These are phyloP conservation scores for Aspergillus glaucus DNA, from an alignment of 2,329 filamentous ascomycete genomes.

Conservation along the genomic window DNA sequence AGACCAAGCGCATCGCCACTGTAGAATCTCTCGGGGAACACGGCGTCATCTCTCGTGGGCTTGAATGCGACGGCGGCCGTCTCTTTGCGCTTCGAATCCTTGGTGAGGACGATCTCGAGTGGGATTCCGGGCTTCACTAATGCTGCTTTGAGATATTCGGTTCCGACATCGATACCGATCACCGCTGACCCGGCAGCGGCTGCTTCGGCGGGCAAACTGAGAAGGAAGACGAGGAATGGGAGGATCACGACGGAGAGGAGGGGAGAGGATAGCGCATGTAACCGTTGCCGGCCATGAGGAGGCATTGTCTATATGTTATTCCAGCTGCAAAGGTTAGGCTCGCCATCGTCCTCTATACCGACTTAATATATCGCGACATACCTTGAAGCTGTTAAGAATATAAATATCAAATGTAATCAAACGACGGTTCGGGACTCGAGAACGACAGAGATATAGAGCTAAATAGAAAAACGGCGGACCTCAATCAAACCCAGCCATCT, in stretches of 20 bases:
- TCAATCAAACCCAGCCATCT: constrained; percentile 19
- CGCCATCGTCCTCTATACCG: constrained; percentile 1
- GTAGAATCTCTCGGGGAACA: constrained; percentile 83
- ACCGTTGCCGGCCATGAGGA: constrained; percentile 21
- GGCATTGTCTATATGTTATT: constrained; percentile 27
- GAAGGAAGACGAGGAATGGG: constrained; percentile 46
- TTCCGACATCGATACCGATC: constrained; percentile 87
- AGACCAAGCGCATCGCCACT: constrained; percentile 87
- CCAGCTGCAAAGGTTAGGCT: constrained; percentile 9
- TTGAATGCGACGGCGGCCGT: constrained; percentile 89
- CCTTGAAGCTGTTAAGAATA: constrained; percentile 1
- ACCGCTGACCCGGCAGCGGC: constrained; percentile 67
- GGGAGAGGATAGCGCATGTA: constrained; percentile 19
- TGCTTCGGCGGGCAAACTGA: constrained; percentile 50
- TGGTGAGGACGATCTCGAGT: constrained; percentile 94
- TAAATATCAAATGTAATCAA: background rate
- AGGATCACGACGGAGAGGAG: constrained; percentile 43
- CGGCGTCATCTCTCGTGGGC: constrained; percentile 61
- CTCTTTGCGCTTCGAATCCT: constrained; percentile 96
- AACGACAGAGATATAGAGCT: constrained; percentile 3
- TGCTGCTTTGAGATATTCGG: constrained; percentile 92
- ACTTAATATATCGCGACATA: background rate
- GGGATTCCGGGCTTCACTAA: constrained; percentile 95
- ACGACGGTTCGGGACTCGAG: constrained; percentile 8
- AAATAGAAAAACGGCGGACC: background rate